Evolutionary conservation across 2,329 filamentous ascomycete species (phyloP), one percentile per base, ranked within the genome.

Genomic region (Calonectria honghensis): DNA sequence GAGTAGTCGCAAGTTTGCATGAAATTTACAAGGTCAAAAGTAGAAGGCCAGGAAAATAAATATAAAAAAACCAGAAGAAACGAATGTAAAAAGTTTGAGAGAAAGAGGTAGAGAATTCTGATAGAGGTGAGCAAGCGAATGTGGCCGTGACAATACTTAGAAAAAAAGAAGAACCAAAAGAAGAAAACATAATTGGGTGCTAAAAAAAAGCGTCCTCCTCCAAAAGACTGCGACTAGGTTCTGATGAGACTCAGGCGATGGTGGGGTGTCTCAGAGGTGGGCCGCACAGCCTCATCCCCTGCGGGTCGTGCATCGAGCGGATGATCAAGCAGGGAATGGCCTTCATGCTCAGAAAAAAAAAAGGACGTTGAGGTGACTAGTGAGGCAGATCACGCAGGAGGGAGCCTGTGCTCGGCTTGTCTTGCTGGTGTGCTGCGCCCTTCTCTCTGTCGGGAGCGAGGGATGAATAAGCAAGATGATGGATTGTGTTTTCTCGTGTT

Each of bases 271-370:
- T 41, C 24, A 41, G 20, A 20, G 13, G 37, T 39, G 32, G 37
- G 24, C 24, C 29, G 57, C 57, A 63, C 57, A 27, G 57, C 57
- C 57, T 63, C 57, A 61, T 61, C 20, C 35, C 54, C 9, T 59
- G 18, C 52, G 37, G 52, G n/a, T 59, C 18, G 32, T 7, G 54
- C 35, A 35, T n/a, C 54, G 57, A 29, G 27, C 31, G 5, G 29
- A 57, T 35, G 52, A 54, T 18, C 20, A 32, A 35, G 57, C 57
- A 63, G 24, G 57, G 57, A 37, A 63, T 39, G 35, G 35, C 37
- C 39, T 37, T 31, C 57, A 31, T 24, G 7, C 29, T 11, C 1
- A n/a, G 52, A 31, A n/a, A 9, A 57, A 24, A 24, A 57, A 31
- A 57, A 35, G 31, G 52, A 20, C 35, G 16, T 1, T 27, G 32